Conservation (phyloP, 306 rosid species). For the Medicago arabica region DNA sequence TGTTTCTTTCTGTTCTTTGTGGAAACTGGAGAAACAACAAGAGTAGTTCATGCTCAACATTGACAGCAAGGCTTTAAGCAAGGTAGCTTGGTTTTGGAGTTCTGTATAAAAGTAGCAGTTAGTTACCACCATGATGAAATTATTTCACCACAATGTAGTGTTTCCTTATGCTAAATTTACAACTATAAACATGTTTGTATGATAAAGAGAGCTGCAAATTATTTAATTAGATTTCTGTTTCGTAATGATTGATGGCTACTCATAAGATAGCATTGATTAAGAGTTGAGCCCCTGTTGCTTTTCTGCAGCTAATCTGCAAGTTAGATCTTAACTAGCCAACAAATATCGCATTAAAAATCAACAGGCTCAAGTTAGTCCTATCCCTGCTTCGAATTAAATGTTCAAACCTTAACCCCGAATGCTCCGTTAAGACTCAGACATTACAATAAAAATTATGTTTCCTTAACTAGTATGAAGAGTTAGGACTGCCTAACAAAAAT, state of each 20-base stretch:
- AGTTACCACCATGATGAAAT: not conserved
- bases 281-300: not conserved
- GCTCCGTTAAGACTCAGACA: no score
- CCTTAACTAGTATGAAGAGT: not conserved
- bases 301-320: conserved; percentile 14
- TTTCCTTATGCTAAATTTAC: conserved; percentile 4
- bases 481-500: not conserved
- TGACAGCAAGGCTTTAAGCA: conserved; percentile 13
- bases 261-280: conserved; percentile 5
- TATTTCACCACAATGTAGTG: not conserved
- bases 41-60: conserved; percentile 37
- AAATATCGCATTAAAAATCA: not conserved
- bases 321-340: conserved; percentile 3
- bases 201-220: conserved; percentile 33
- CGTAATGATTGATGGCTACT: conserved; percentile 13
- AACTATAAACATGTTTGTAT: conserved; percentile 18
- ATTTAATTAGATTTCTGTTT: conserved; percentile 15
- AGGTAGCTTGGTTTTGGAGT: conserved; percentile 1
- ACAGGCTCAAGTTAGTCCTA: no score
- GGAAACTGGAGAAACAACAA: conserved; percentile 58
- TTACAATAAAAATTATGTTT: not conserved
- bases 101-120: not conserved
- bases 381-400: no score
- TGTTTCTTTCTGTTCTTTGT: conserved; percentile 79
- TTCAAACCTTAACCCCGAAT: no score